Evolutionary conservation across 1,284 basidiomycete genomes (phyloP).

Genomic region (Lentinus polychrous): DNA sequence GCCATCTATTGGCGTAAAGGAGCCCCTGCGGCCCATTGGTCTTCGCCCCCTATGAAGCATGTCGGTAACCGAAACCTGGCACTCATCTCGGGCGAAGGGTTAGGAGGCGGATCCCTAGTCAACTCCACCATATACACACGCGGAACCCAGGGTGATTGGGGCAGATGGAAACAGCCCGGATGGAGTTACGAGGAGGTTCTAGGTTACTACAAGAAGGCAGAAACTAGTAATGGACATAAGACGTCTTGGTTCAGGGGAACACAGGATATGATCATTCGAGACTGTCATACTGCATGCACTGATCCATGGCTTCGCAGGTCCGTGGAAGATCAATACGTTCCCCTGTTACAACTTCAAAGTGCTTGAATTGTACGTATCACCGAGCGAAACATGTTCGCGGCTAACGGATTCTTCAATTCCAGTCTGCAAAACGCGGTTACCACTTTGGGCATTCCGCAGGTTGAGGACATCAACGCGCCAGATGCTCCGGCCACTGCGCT

Average conservation of each 20-base stretch:
- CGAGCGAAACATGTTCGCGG: too few species aligned
- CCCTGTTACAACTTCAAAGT: too few species aligned
- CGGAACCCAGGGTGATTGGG: conserved; percentile 26
- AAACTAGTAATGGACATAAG: background rate
- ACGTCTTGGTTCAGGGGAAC: background rate
- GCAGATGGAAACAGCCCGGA: conserved; percentile 25
- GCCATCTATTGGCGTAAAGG: background rate
- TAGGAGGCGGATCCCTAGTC: conserved; percentile 29
- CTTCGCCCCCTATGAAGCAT: background rate
- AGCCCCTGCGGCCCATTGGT: background rate
- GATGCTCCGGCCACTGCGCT: conserved; percentile 13
- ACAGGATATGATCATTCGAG: background rate
- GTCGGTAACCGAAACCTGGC: background rate
- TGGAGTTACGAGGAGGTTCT: conserved; percentile 29
- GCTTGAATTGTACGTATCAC: too few species aligned
- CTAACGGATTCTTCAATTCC: too few species aligned
- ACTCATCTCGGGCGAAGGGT: background rate
- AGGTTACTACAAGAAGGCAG: conserved; percentile 27
- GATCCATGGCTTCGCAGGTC: too few species aligned
- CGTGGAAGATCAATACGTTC: too few species aligned
- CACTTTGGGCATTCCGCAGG: conserved; percentile 17
- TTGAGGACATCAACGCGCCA: conserved; percentile 18
- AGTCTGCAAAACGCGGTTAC: conserved; percentile 8
- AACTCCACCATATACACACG: conserved; percentile 32
- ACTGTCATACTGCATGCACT: too few species aligned